A percentile compares a stretch with the other conserved stretches of the same genome.
Conservation (phyloP, 495 filamentous ascomycete species). For the Filosporella fistucella region DNA sequence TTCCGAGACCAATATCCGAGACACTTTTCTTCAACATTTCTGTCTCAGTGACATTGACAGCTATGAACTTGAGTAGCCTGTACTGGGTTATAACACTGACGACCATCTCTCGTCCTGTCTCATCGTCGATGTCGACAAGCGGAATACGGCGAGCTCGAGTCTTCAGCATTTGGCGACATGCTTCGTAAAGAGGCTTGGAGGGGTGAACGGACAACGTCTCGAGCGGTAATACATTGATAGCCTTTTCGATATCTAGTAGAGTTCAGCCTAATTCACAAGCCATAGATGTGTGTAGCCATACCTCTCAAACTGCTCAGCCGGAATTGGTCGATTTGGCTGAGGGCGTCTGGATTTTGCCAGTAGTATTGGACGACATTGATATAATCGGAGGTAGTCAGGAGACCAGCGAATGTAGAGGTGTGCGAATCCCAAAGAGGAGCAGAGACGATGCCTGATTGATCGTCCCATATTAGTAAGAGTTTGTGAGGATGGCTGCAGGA, state of each 20-base stretch:
- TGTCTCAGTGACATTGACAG: conserved; percentile 92
- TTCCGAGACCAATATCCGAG: conserved; percentile 79
- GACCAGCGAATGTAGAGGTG: conserved; percentile 86
- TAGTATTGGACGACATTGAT: conserved; percentile 99
- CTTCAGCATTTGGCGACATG: conserved; percentile 89
- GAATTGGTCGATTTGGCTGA: conserved; percentile 90
- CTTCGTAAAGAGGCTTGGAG: conserved; percentile 84
- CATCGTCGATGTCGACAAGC: conserved; percentile 89
- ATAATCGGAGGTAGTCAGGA: conserved; percentile 94
- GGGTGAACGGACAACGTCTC: conserved; percentile 97
- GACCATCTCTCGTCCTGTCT: conserved; percentile 88
- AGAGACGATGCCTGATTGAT: conserved; percentile 81
- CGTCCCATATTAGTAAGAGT: conserved; percentile 7
- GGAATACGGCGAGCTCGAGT: conserved; percentile 92
- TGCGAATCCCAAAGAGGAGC: conserved; percentile 97
- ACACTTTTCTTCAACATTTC: conserved; percentile 85
- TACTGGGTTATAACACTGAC: conserved; percentile 98
- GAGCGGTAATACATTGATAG: conserved; percentile 83
- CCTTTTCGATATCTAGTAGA: conserved; percentile 80
- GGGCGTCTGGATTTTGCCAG: conserved; percentile 91
- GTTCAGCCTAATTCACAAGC: conserved; percentile 13
- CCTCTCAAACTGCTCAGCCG: conserved; percentile 88
- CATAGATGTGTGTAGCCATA: conserved; percentile 31
- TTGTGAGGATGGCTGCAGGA: conserved; percentile 18
- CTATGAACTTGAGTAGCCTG: conserved; percentile 96